These are phyloP conservation scores for Thecaphora frezii DNA, from an alignment of 1,284 basidiomycete species.

Conservation along the genomic window DNA sequence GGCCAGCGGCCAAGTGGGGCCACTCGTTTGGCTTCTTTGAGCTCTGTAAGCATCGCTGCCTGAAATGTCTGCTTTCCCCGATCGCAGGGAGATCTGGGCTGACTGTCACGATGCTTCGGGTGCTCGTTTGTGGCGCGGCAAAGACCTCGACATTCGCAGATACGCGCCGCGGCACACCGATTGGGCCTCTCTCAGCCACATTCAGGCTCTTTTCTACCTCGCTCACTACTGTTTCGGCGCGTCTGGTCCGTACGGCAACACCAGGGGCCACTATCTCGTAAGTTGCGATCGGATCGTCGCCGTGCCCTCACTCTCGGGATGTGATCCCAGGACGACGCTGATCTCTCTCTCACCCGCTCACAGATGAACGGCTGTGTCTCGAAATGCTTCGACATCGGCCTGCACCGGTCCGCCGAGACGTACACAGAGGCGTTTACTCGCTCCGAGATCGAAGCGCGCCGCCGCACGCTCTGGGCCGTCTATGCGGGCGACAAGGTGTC, in stretches of 20 bases:
- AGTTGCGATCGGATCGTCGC: no score
- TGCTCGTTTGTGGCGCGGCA: no score
- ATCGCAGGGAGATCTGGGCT: no score
- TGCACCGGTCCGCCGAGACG: conserved; percentile 36
- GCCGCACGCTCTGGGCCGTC: conserved; percentile 35
- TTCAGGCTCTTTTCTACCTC: conserved; percentile 36
- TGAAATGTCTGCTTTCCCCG: no score
- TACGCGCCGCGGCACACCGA: conserved; percentile 29
- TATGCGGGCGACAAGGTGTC: conserved; percentile 41
- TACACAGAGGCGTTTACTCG: conserved; percentile 35
- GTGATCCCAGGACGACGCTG: no score
- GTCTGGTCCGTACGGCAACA: conserved; percentile 31
- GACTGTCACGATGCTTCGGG: no score
- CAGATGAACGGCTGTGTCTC: conserved; percentile 36
- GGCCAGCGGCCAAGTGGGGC: conserved; percentile 33
- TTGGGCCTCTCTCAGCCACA: conserved; percentile 36
- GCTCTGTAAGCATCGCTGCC: conserved; percentile 5
- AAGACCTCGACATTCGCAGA: conserved; percentile 28
- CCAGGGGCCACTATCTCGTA: conserved; percentile 23
- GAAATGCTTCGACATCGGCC: conserved; percentile 37
- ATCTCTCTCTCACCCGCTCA: no score
- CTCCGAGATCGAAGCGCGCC: conserved; percentile 34
- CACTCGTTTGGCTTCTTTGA: conserved; percentile 33
- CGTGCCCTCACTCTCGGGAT: no score
- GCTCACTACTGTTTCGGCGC: conserved; percentile 40